Evolutionary conservation across 345 rosid species (phyloP).

Genomic region (Gossypium longicalyx): DNA sequence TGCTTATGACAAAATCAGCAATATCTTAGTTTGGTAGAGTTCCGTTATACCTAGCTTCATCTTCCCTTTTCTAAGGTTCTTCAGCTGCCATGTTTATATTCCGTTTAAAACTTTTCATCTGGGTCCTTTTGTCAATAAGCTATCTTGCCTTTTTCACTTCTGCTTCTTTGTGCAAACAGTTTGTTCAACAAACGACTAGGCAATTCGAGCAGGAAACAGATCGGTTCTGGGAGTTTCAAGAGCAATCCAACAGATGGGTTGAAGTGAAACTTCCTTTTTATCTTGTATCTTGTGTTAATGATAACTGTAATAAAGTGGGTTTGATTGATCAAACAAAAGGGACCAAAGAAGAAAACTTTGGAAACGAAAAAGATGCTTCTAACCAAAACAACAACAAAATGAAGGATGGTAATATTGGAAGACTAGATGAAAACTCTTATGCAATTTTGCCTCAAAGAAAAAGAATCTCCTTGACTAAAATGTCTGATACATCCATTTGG

Average conservation of each 20-base stretch:
- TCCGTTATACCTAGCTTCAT: conserved; percentile 18
- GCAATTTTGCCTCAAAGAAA: conserved; percentile 43
- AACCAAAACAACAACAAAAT: conserved; percentile 16
- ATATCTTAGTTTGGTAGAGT: conserved; percentile 24
- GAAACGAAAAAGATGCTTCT: conserved; percentile 15
- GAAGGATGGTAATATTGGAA: conserved; percentile 23
- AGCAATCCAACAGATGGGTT: conserved; percentile 50
- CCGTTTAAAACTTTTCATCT: conserved; percentile 23
- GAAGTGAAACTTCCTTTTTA: conserved; percentile 60
- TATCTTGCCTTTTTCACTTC: conserved; percentile 17
- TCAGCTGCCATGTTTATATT: conserved; percentile 32
- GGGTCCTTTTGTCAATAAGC: conserved; percentile 27
- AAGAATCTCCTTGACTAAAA: conserved; percentile 52
- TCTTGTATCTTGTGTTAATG: conserved; percentile 51
- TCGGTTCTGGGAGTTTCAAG: conserved; percentile 59
- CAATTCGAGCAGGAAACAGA: conserved; percentile 55
- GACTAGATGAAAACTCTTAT: conserved; percentile 18
- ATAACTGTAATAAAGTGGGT: conserved; percentile 52
- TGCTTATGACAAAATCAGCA: conserved; percentile 24
- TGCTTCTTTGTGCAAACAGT: conserved; percentile 32
- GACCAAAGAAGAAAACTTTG: conserved; percentile 13
- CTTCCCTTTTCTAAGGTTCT: conserved; percentile 5
- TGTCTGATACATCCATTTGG: conserved; percentile 65
- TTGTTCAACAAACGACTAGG: conserved; percentile 24
- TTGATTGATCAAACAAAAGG: conserved; percentile 29